Conservation (phyloP, 768 basidiomycete species). For the Boletales sp. region DNA sequence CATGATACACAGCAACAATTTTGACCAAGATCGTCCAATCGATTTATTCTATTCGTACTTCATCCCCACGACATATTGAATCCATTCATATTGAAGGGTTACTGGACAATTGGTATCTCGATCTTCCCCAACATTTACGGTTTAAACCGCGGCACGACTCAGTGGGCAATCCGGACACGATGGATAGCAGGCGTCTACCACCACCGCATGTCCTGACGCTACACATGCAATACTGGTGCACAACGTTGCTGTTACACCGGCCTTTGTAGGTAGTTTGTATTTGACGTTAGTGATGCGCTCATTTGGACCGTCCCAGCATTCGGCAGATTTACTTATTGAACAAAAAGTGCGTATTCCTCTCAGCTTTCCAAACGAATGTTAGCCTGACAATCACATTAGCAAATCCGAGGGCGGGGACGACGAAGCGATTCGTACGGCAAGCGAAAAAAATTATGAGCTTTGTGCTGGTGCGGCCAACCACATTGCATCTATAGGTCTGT, state of each 20-base stretch:
- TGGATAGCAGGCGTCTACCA: slow-evolving; percentile 33
- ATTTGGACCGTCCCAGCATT: slow-evolving; percentile 17
- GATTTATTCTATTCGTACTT: slow-evolving; percentile 64
- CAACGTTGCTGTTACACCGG: slow-evolving; percentile 68
- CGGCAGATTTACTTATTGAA: slow-evolving; percentile 25
- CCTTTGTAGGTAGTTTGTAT: slow-evolving; percentile 58
- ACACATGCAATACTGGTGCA: slow-evolving; percentile 87
- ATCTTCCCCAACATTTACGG: slow-evolving; percentile 64
- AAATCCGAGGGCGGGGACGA: slow-evolving; percentile 47
- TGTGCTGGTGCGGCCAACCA: slow-evolving; percentile 78
- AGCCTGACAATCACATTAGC: slow-evolving; percentile 8
- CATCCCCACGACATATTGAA: slow-evolving; percentile 55
- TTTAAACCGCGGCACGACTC: slow-evolving; percentile 49
- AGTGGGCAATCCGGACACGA: slow-evolving; percentile 25
- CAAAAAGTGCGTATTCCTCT: slow-evolving; percentile 35
- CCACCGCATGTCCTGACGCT: slow-evolving; percentile 68
- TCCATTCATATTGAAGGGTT: slow-evolving; percentile 53
- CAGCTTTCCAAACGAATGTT: background rate
- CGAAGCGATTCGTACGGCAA: slow-evolving; percentile 47
- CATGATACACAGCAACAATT: slow-evolving; percentile 51
- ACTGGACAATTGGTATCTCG: slow-evolving; percentile 73
- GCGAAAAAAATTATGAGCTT: slow-evolving; percentile 66
- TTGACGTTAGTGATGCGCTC: slow-evolving; percentile 1
- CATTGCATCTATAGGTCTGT: slow-evolving; percentile 64
- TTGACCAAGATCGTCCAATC: slow-evolving; percentile 65